Percentiles rank a stretch among this genome's conserved stretches.
These are phyloP conservation scores for Tricholoma hemisulphureum DNA, from an alignment of 768 basidiomycete species.

Conservation along the genomic window DNA sequence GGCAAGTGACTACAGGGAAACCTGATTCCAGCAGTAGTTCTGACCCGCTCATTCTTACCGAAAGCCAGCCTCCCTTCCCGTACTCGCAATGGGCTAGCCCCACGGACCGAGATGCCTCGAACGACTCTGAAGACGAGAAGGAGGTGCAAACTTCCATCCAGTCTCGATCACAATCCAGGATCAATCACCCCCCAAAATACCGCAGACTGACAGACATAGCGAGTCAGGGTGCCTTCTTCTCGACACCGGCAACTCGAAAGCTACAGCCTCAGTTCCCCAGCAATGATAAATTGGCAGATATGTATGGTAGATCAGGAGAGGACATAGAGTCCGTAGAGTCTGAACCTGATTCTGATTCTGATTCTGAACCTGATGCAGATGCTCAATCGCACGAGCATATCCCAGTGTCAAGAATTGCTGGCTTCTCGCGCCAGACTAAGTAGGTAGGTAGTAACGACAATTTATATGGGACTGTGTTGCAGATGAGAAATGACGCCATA, in stretches of 20 bases:
- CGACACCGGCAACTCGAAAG: conserved; percentile 25
- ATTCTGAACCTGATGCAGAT: conserved; percentile 42
- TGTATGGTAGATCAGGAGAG: conserved; percentile 39
- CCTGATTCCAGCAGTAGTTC: conserved; percentile 6
- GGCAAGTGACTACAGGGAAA: conserved; percentile 6
- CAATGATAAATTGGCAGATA: conserved; percentile 30
- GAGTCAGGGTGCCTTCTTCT: conserved; percentile 34
- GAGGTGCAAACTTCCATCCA: conserved; percentile 35
- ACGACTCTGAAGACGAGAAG: conserved; percentile 44
- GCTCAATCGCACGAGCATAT: conserved; percentile 50
- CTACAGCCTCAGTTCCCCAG: conserved; percentile 27
- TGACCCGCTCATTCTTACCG: conserved; percentile 48
- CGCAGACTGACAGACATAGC: conserved; percentile 57
- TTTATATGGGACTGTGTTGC: background rate
- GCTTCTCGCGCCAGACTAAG: conserved; percentile 22
- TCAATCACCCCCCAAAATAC: conserved; percentile 27
- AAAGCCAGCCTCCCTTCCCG: conserved; percentile 54
- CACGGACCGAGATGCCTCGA: conserved; percentile 15
- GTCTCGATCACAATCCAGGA: conserved; percentile 11
- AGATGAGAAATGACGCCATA: too few species aligned
- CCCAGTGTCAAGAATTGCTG: conserved; percentile 56
- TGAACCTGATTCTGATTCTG: conserved; percentile 46
- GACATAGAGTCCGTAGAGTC: conserved; percentile 32
- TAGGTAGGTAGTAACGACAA: background rate
- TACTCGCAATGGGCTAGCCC: conserved; percentile 46